Base-by-base conservation (phyloP, 768 basidiomycete genomes). In the Rhodotorula toruloides region DNA sequence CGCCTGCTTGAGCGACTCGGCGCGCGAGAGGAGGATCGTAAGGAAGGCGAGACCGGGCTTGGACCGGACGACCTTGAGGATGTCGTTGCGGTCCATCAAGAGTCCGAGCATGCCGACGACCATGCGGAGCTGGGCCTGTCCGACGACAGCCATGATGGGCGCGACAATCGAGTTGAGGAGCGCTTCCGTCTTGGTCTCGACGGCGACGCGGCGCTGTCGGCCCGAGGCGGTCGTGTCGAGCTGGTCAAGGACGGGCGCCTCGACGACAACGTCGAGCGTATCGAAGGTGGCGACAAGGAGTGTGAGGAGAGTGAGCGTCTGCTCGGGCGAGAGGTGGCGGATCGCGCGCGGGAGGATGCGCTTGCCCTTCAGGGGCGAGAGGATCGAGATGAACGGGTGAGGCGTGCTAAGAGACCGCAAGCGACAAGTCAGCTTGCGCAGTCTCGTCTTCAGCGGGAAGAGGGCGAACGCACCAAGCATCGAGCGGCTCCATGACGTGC, bases 381-480 rank as follows among this genome's bases (percentile, higher is more conserved):
- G 83, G 40, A 99, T 82, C 5, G 93, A 91, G 71, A 99, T 86
- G 80, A 99, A 97, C 4, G 96, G 96, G 79, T 99, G 96, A 5
- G 94, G 94, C 68, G 88, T 83, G 76, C 93, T 93, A n/a, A n/a
- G n/a, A n/a, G n/a, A 71, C 2, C 54, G 9, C 46, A 2, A 37
- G 43, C 34, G 17, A 60, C 43, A 12, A 4, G 37, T 5, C 17
- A 2, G 31, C 0, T 21, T 36, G 14, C 16, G 31, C 31, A 53
- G 16, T 36, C 1, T n/a, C 31, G 53, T 44, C 46, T 1, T 29
- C 13, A 31, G 44, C 17, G 13, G 14, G 54, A 58, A 12, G 2
- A 16, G 27, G 29, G 8, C 25, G 17, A 19, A 68, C 80, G 44
- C 68, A 91, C 92, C 91, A 92, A n/a, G 89, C 88, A 76, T 92